Percentiles rank a stretch among this genome's conserved stretches.
These are phyloP conservation scores for Entamoeba histolytica DNA, from an alignment of 208 protist genomes.

Conservation along the genomic window DNA sequence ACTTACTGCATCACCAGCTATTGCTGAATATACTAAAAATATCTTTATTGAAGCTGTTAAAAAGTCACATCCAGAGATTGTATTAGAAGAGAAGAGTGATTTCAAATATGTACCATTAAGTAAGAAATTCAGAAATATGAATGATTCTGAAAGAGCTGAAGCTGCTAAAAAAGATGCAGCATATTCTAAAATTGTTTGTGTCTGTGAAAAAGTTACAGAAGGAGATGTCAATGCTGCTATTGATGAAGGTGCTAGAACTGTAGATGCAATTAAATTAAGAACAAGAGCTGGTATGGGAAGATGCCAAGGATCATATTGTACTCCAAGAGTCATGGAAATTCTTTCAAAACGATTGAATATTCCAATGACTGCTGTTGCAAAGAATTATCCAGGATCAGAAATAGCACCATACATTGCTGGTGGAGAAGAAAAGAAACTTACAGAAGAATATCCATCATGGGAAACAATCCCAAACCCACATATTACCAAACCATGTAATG, in stretches of 20 bases:
- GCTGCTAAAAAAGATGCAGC: background rate
- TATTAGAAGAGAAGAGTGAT: background rate
- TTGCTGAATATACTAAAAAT: background rate
- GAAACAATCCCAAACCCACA: background rate
- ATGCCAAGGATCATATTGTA: conserved; percentile 18
- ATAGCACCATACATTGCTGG: background rate
- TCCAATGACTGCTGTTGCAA: background rate
- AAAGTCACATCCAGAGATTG: background rate
- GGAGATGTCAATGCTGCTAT: conserved; percentile 15
- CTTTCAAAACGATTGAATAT: background rate
- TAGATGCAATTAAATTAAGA: conserved; percentile 9
- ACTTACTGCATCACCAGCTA: conserved; percentile 11
- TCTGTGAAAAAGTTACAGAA: conserved; percentile 13
- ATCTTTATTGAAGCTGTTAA: background rate
- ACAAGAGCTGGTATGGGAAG: conserved; percentile 9
- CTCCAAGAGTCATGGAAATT: background rate
- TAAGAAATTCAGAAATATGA: conserved; percentile 1
- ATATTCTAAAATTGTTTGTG: conserved; percentile 13
- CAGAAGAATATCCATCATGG: background rate
- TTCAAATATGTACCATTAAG: background rate
- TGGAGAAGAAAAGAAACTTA: background rate
- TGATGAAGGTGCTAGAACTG: background rate
- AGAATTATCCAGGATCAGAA: background rate
- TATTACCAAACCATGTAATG: background rate
- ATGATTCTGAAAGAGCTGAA: background rate